Evolutionary conservation across 75 land plant species (phyloP).

Genomic region (Picea glauca): DNA sequence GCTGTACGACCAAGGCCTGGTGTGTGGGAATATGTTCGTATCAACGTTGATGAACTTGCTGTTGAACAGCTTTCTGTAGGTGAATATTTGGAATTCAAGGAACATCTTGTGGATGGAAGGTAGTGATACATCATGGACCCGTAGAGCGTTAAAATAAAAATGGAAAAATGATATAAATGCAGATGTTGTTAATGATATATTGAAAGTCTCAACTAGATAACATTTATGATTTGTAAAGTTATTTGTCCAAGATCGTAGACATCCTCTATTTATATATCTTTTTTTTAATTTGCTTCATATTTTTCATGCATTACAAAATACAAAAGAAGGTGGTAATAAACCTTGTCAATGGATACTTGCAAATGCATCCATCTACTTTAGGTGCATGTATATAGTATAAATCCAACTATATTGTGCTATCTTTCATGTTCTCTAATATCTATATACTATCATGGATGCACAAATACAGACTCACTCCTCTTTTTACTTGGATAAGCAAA

Average conservation of each 20-base stretch:
- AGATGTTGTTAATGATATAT: too few species aligned
- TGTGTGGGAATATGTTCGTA: constrained; percentile 58
- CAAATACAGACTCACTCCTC: background rate
- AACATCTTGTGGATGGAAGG: constrained; percentile 36
- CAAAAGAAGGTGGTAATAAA: too few species aligned
- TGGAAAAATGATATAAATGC: too few species aligned
- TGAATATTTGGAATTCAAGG: constrained; percentile 60
- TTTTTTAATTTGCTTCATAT: too few species aligned
- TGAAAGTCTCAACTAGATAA: too few species aligned
- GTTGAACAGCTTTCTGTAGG: constrained; percentile 48
- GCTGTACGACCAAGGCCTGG: constrained; percentile 69
- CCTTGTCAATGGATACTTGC: too few species aligned
- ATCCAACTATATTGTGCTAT: background rate
- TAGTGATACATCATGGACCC: background rate
- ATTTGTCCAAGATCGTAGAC: too few species aligned
- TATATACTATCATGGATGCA: background rate
- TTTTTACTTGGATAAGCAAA: background rate
- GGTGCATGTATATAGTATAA: background rate
- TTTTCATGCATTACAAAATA: too few species aligned
- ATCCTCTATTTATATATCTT: too few species aligned
- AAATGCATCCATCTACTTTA: too few species aligned
- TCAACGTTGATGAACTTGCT: constrained; percentile 61
- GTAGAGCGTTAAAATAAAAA: too few species aligned
- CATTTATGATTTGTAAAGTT: too few species aligned
- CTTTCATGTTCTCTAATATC: background rate